Base-by-base conservation (phyloP, 371 early-diverging fungal species). In the Lichtheimia ramosa region DNA sequence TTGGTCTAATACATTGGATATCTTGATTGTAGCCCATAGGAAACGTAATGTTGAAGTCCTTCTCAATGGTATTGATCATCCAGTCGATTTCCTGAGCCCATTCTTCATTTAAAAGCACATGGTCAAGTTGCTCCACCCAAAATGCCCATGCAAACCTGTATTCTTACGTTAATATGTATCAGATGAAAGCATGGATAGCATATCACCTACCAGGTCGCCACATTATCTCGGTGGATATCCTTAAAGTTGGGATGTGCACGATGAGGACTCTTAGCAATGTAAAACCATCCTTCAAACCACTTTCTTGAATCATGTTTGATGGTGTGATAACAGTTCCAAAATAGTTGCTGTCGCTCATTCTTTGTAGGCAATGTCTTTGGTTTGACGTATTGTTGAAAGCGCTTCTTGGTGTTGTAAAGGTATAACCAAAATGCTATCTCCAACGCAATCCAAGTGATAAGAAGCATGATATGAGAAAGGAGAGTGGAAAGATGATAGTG, bases 261-360 rank as follows among this genome's bases (percentile, higher is more conserved):
- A 27, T 59, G 52, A 1, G 71, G 62, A 15, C 70, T 58, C 13
- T 74, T 63, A 24, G 63, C 69, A 43, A 75, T 60, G 39, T 75
- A 80, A 39, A 77, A 85, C 85, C 85, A 85, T 5, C 81, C 83
- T 24, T 64, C 70, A 20, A 66, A 56, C 85, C 85, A 85, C 41
- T 61, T 42, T 43, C 66, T 55, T 3, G 41, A 40, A n/a, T 74
- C 60, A 20, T 75, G 65, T 0, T 66, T 49, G 10, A 83, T 59
- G 8, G 73, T 74, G 5, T 67, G 63, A 13, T 80, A 41, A 25
- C 82, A 83, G 16, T 83, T 69, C 66, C 75, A 70, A 54, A 73
- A 83, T 2, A 82, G 39, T 16, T 50, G 64, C 3, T 24, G 48
- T 12, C 85, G 72, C 16, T 79, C 62, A 28, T 58, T n/a, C 21